Evolutionary conservation across 2,329 filamentous ascomycete species (phyloP).

Genomic region (Colletotrichum musae): DNA sequence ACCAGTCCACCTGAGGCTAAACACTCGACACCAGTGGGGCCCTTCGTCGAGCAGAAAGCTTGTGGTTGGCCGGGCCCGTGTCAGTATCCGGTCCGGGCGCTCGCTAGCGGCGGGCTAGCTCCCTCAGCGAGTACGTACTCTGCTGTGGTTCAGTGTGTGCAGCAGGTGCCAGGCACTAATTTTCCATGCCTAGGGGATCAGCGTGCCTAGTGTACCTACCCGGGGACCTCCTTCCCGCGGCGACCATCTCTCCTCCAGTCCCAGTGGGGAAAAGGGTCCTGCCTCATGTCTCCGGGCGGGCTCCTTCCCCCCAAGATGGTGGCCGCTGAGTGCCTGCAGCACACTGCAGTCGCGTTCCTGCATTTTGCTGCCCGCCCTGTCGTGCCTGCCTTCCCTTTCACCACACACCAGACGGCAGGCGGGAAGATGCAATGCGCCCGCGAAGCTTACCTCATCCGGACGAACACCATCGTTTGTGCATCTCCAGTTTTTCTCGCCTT

Average conservation of each 20-base stretch:
- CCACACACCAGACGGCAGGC: no score
- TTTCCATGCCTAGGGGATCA: constrained; percentile 4
- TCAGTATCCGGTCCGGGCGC: constrained; percentile 14
- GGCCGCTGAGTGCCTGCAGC: no score
- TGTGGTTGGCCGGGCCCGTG: constrained; percentile 32
- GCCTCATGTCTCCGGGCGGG: not conserved
- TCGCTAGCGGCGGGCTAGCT: constrained; percentile 16
- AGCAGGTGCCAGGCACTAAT: not conserved
- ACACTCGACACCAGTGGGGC: constrained; percentile 17
- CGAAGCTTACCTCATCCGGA: constrained; percentile 3
- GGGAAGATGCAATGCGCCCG: no score
- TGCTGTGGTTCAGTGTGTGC: not conserved
- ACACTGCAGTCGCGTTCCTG: no score
- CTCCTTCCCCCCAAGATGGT: not conserved
- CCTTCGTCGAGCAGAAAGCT: constrained; percentile 19
- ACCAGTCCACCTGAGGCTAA: constrained; percentile 13
- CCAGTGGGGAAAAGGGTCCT: not conserved
- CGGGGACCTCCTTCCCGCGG: constrained; percentile 17
- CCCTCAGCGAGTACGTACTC: not conserved
- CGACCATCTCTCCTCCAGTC: not conserved
- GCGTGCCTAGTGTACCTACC: not conserved
- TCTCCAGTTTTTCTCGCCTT: constrained; percentile 24
- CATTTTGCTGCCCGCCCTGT: no score
- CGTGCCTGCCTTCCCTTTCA: no score
- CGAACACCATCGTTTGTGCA: constrained; percentile 13